Conservation (phyloP, 169 alveolate species). For the Plasmodium gallinaceum region DNA sequence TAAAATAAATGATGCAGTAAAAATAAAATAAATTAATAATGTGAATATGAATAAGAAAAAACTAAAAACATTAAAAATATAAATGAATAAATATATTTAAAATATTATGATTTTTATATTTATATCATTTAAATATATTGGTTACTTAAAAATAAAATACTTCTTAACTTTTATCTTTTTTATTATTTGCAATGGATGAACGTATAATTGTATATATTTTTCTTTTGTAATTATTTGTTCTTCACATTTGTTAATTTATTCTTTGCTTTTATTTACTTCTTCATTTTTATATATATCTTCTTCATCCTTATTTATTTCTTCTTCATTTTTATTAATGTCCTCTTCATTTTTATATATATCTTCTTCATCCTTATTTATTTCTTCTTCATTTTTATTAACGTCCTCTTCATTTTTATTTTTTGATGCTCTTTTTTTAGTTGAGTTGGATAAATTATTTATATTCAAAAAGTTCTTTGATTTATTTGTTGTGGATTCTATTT, state of each 20-base stretch:
- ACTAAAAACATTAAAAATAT: too few relatives aligned
- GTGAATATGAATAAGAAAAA: too few relatives aligned
- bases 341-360: slow-evolving; percentile 27
- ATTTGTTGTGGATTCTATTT: slow-evolving; percentile 59
- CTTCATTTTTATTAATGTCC: not conserved
- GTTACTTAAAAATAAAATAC: not conserved
- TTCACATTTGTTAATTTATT: too few relatives aligned
- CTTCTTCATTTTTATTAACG: slow-evolving; percentile 22
- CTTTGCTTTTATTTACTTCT: not conserved
- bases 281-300: not conserved
- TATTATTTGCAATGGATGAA: too few relatives aligned
- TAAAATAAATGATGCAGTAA: too few relatives aligned
- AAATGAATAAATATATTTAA: too few relatives aligned
- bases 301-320: slow-evolving; percentile 2
- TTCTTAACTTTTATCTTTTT: too few relatives aligned
- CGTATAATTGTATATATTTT: not conserved
- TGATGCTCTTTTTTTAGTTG: not conserved
- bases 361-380: not conserved
- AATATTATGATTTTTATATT: too few relatives aligned
- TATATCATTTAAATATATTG: not conserved
- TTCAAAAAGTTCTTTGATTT: slow-evolving; percentile 35
- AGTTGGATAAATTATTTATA: not conserved
- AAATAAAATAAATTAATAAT: too few relatives aligned
- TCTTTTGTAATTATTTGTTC: too few relatives aligned
- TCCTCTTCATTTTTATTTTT: slow-evolving; percentile 34